Base-by-base conservation (phyloP, 805 yeast species). In the Nakazawaea sp. region DNA sequence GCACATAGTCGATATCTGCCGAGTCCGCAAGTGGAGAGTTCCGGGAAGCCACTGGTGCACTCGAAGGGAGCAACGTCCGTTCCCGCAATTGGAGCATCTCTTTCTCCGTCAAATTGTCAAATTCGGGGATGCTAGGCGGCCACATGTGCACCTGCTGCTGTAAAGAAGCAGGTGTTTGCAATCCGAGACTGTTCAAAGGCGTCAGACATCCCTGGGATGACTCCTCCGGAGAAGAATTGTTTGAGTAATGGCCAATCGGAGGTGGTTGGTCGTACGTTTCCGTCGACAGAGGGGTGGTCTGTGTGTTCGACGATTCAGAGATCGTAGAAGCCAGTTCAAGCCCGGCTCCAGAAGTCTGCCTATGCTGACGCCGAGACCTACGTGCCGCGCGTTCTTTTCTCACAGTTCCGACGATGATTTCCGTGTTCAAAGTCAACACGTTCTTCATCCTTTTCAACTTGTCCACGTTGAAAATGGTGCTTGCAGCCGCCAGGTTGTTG, bases 381-480 rank as follows among this genome's bases (percentile, higher is more conserved):
- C 13, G 8, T 7, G 5, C 6, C 16, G 8, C 17, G 4, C 32
- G 5, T 15, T 39, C 38, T 41, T 64, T 66, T 44, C 90, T 62
- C 47, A 75, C 81, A 0, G 95, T 87, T 3, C 97, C 97, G 19
- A 88, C 69, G 17, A 85, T 66, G 2, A 87, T 72, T 55, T 84
- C 95, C 2, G 86, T 73, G 35, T 88, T 84, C 51, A 86, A 61
- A n/a, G 86, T 85, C 5, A 88, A 64, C 16, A 87, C 87, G 51
- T 88, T 84, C 47, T 78, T 78, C 62, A 77, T 69, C 40, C 87
- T 63, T 55, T 85, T 86, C 50, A 81, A 65, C 48, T 72, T 72
- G 58, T 87, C 96, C 4, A 90, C 90, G 53, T 88, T 87, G 38
- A 85, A 71, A 56, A 81, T 78, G 18, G 44, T 37, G 5, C 24